Evolutionary conservation across 2,329 filamentous ascomycete species (phyloP).

Genomic region (Phaeosphaeriaceae sp.): DNA sequence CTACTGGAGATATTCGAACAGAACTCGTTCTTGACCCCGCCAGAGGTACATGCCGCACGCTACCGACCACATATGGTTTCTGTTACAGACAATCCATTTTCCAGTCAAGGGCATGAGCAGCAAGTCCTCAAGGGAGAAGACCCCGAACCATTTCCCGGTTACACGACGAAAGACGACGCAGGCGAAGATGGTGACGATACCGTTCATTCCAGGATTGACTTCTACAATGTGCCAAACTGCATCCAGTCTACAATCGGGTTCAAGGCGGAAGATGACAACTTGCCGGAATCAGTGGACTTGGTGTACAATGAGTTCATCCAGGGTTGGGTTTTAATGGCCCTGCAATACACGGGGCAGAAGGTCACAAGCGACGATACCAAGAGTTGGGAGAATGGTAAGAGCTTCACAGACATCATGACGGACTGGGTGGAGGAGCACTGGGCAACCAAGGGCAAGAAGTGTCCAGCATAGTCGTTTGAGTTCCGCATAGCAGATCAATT

Average conservation of each 20-base stretch:
- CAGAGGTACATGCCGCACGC: conserved; percentile 51
- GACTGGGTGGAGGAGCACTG: conserved; percentile 66
- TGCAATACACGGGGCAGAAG: conserved; percentile 66
- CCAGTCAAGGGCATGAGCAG: conserved; percentile 15
- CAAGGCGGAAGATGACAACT: conserved; percentile 40
- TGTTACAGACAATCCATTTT: conserved; percentile 5
- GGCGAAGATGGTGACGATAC: conserved; percentile 91
- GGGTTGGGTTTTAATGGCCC: conserved; percentile 77
- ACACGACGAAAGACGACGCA: conserved; percentile 87
- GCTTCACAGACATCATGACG: conserved; percentile 64
- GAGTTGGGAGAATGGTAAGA: conserved; percentile 60
- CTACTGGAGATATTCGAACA: conserved; percentile 41
- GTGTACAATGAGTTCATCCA: conserved; percentile 93
- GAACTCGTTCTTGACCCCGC: conserved; percentile 51
- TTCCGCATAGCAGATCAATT: background rate
- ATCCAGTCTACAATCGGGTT: conserved; percentile 75
- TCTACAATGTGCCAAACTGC: conserved; percentile 82
- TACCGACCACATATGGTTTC: conserved; percentile 28
- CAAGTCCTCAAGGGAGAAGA: conserved; percentile 9
- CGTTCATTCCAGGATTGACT: conserved; percentile 75
- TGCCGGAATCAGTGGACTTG: conserved; percentile 79
- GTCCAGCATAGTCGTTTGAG: conserved; percentile 12
- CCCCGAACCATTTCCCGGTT: conserved; percentile 69
- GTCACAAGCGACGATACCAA: conserved; percentile 59
- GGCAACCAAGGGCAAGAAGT: conserved; percentile 39